Evolutionary conservation across 2,329 filamentous ascomycete species (phyloP).

Genomic region (Zasmidium angulare): DNA sequence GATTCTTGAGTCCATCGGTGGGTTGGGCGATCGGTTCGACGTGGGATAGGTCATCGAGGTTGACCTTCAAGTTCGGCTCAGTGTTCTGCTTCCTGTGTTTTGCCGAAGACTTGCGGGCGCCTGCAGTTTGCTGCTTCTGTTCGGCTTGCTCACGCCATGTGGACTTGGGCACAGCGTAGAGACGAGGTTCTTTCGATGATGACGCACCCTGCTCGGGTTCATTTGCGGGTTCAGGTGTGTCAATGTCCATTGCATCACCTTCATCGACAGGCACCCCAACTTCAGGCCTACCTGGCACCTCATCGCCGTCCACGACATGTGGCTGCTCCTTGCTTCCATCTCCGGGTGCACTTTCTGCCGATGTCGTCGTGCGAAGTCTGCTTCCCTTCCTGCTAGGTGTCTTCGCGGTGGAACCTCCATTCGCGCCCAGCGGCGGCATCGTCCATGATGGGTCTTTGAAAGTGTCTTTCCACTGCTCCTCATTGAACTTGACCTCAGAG

Average conservation of each 20-base stretch:
- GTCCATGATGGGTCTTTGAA: constrained; percentile 42
- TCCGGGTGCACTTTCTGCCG: constrained; percentile 4
- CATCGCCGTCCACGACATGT: constrained; percentile 33
- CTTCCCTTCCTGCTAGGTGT: constrained; percentile 29
- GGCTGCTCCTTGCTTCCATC: constrained; percentile 24
- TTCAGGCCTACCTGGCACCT: constrained; percentile 1
- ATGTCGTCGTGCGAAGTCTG: constrained; percentile 17
- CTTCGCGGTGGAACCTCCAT: constrained; percentile 32
- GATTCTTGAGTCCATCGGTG: constrained; percentile 51
- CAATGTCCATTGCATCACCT: constrained; percentile 50
- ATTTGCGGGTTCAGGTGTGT: constrained; percentile 35
- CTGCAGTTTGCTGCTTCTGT: constrained; percentile 18
- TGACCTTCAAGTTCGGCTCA: constrained; percentile 16
- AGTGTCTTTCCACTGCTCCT: constrained; percentile 44
- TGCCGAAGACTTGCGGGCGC: constrained; percentile 16
- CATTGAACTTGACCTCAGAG: constrained; percentile 37
- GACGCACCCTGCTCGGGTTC: constrained; percentile 11
- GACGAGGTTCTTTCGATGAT: constrained; percentile 29
- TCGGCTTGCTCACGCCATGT: constrained; percentile 29
- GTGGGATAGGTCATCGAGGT: constrained; percentile 52
- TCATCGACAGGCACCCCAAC: constrained; percentile 8
- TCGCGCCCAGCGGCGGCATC: constrained; percentile 13
- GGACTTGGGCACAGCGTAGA: constrained; percentile 34
- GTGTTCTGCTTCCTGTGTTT: constrained; percentile 9
- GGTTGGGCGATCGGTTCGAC: constrained; percentile 45